phyloP scores from a whole-genome alignment of 1,284 basidiomycete genomes.

The Nidula niveotomentosa region DNA sequence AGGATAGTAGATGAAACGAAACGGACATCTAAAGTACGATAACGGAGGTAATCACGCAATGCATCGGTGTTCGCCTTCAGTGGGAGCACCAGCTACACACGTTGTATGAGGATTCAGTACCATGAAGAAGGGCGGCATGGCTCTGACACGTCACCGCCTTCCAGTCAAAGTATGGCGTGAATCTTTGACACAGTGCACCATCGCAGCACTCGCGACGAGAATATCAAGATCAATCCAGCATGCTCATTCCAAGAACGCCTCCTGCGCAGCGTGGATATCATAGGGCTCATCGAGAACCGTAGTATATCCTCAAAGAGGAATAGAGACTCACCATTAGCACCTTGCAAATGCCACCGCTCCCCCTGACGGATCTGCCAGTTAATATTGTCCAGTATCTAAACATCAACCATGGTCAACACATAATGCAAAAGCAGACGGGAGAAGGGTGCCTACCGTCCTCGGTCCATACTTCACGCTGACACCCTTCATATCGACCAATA shows the following conservation, averaged over 20 bases:
- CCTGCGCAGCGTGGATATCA: background rate
- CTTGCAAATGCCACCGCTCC: slow-evolving; percentile 86
- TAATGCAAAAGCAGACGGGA: background rate
- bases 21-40: no score
- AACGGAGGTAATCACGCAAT: no score
- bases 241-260: background rate
- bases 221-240: no score
- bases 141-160: no score
- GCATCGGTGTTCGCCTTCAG: no score
- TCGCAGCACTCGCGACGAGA: no score
- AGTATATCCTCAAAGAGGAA: background rate
- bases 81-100: no score
- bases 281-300: background rate
- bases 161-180: no score
- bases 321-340: slow-evolving; percentile 71
- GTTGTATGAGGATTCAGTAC: no score
- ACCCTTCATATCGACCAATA: slow-evolving; percentile 60
- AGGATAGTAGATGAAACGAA: background rate
- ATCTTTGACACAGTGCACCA: no score
- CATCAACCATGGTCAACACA: background rate
- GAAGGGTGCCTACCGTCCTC: slow-evolving; percentile 44
- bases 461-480: slow-evolving; percentile 74
- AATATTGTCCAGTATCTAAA: slow-evolving; percentile 71
- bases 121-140: no score
- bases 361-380: slow-evolving; percentile 81